Evolutionary conservation across 768 basidiomycete species (phyloP).

Genomic region (Lactarius hatsudake): DNA sequence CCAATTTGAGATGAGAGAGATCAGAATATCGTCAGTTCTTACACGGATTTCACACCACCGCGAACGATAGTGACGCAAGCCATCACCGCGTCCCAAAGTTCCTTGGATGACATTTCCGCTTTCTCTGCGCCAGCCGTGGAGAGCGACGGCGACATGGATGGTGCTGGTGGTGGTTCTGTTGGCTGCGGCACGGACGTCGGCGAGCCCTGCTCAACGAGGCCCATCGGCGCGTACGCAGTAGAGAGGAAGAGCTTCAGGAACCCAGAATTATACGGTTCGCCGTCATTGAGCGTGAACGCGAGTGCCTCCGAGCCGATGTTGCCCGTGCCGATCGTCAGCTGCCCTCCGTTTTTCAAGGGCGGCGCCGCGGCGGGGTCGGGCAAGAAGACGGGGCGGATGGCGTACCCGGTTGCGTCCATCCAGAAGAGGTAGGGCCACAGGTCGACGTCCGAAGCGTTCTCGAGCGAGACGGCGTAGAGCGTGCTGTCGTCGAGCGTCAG

Average conservation of each 20-base stretch:
- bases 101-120: constrained; percentile 17
- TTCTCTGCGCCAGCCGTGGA: neutral
- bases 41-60: neutral
- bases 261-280: constrained; percentile 42
- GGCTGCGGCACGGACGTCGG: constrained; percentile 9
- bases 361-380: constrained; percentile 42
- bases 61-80: constrained; percentile 34
- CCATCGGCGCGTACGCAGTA: constrained; percentile 47
- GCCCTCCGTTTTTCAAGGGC: constrained; percentile 46
- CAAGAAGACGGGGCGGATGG: constrained; percentile 54
- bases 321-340: constrained; percentile 42
- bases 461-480: constrained; percentile 48
- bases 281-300: constrained; percentile 42
- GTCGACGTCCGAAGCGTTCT: constrained; percentile 48
- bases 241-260: constrained; percentile 61
- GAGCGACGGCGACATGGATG: neutral
- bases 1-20: neutral
- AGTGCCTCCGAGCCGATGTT: constrained; percentile 46
- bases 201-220: constrained; percentile 47
- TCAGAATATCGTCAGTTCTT: neutral
- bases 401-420: constrained; percentile 56
- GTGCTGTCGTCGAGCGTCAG: constrained; percentile 42
- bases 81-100: constrained; percentile 36
- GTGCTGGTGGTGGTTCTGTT: neutral
- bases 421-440: constrained; percentile 64